phyloP scores from a whole-genome alignment of 2,329 filamentous ascomycete genomes.

The Grosmannia serpens region DNA sequence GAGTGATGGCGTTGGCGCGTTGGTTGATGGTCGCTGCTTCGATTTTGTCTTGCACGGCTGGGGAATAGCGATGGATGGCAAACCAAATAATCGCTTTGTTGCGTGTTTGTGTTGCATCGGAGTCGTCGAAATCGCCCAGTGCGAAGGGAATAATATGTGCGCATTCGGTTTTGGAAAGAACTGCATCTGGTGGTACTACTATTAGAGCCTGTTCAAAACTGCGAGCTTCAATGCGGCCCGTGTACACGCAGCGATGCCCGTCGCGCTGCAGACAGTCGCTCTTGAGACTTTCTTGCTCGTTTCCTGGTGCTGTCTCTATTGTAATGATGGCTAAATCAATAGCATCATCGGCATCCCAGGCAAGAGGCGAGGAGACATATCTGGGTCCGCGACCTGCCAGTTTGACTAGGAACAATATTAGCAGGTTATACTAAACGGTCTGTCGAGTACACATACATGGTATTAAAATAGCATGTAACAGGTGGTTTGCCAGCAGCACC shows the following conservation, averaged over 20 bases:
- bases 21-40: slow-evolving; percentile 6
- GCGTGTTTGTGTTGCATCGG: not conserved
- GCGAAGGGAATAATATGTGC: slow-evolving; percentile 7
- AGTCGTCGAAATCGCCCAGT: not conserved
- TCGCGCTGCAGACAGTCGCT: slow-evolving; percentile 2
- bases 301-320: not conserved
- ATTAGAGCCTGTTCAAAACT: not conserved
- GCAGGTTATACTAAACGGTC: not conserved
- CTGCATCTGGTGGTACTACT: not conserved
- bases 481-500: not conserved
- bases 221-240: not conserved
- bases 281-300: not conserved
- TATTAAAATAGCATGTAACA: not conserved
- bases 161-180: not conserved
- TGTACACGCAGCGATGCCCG: slow-evolving; percentile 3
- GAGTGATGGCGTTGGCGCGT: not conserved
- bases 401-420: slow-evolving; percentile 1
- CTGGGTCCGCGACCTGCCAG: not conserved
- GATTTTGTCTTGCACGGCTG: not conserved
- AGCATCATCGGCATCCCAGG: not conserved
- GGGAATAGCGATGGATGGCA: slow-evolving; percentile 8
- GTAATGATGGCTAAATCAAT: not conserved
- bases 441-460: not conserved
- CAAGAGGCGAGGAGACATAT: not conserved
- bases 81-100: slow-evolving; percentile 1